Evolutionary conservation across 768 basidiomycete genomes (phyloP), one percentile per base, ranked within the genome.

Genomic region (Butyriboletus loyo): DNA sequence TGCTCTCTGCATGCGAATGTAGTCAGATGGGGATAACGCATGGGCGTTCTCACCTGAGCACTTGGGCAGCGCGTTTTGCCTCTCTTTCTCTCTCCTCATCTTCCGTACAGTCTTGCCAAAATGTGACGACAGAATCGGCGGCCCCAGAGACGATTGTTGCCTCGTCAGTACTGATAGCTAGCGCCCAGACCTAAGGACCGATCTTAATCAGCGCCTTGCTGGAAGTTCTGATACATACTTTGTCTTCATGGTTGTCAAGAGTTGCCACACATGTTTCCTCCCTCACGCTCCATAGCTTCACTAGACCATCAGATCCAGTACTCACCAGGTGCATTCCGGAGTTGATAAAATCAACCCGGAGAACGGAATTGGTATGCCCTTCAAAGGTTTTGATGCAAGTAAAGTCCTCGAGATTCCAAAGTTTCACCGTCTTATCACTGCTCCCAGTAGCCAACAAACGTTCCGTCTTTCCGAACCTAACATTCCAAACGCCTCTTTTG

Each of bases 201-300:
- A 38, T 50, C 19, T 36, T 36, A 50, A 34, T 55, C 36, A 39
- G 30, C 50, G 27, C 39, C 32, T 14, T 25, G 22, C 31, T 6
- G 35, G 27, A 49, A 31, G 9, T 38, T 39, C 27, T 15, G 46
- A 9, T 27, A 49, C 84, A 19, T 54, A 89, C 95, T 80, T 98
- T 98, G 57, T 98, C 96, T 68, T 97, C 92, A 62, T 99, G 97
- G 63, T 96, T 96, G 69, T 99, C 97, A 69, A 99, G 74, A 6
- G 96, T 98, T 17, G 84, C 75, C 7, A 83, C 75, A 61, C 95
- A 98, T 61, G 89, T 84, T 66, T 98, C 97, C 46, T 90, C 86
- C 61, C 81, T 80, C 48, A 96, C 78, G 69, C 88, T 92, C 97
- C 97, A 99, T 25, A 99, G 57, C 73, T 98, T 99, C 55, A 98